Conservation (phyloP, 2,329 filamentous ascomycete genomes). For the Venturia aucupariae region DNA sequence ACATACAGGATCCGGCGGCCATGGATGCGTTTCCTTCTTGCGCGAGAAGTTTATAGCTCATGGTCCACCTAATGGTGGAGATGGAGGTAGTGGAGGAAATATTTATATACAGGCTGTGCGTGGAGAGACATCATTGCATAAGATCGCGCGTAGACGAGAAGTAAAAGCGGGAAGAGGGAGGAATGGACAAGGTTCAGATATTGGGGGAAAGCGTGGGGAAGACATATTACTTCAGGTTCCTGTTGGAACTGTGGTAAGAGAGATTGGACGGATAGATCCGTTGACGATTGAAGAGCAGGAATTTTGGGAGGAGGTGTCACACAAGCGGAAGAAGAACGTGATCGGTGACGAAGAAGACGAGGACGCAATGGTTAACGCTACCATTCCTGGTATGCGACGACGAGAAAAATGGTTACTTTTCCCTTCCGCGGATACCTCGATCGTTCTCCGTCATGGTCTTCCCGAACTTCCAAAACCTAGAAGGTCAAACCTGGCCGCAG, state of each 20-base stretch:
- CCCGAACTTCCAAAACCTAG: slow-evolving; percentile 48
- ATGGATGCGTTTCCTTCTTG: slow-evolving; percentile 89
- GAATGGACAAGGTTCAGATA: slow-evolving; percentile 65
- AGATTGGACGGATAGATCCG: slow-evolving; percentile 71
- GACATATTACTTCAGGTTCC: slow-evolving; percentile 86
- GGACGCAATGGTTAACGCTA: not conserved
- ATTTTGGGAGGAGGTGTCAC: slow-evolving; percentile 16
- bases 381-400: slow-evolving; percentile 5
- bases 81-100: slow-evolving; percentile 84
- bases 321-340: slow-evolving; percentile 20
- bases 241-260: slow-evolving; percentile 81
- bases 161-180: slow-evolving; percentile 67
- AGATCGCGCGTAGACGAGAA: slow-evolving; percentile 68
- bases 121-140: slow-evolving; percentile 87
- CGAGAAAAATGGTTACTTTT: slow-evolving; percentile 78
- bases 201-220: slow-evolving; percentile 69
- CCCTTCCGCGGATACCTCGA: slow-evolving; percentile 60
- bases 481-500: slow-evolving; percentile 48
- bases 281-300: slow-evolving; percentile 53
- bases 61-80: slow-evolving; percentile 87
- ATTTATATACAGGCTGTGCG: slow-evolving; percentile 90
- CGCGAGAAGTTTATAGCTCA: slow-evolving; percentile 83
- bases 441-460: slow-evolving; percentile 51
- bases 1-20: slow-evolving; percentile 71
- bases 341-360: slow-evolving; percentile 19